Conservation (phyloP, 1,139 yeast genomes). For the Yamadazyma membranifaciens region DNA sequence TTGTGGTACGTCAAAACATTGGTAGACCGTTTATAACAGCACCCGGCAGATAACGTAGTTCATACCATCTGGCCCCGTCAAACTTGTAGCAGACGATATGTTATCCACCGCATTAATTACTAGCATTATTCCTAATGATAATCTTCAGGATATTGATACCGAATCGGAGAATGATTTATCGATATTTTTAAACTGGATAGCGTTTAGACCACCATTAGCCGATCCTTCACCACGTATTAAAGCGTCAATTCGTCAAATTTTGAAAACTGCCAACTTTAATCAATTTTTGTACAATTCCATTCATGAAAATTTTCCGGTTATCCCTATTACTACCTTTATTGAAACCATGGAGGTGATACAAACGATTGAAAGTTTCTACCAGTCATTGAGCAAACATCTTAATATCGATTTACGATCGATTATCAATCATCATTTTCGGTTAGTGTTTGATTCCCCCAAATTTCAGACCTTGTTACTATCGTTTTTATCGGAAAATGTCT, state of each 20-base stretch:
- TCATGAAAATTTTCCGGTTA: constrained; percentile 10
- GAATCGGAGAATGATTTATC: constrained; percentile 46
- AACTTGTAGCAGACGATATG: constrained; percentile 1
- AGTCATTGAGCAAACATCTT: constrained; percentile 10
- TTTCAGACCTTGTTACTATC: constrained; percentile 12
- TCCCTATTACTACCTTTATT: constrained; percentile 8
- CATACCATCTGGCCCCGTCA: too few species aligned
- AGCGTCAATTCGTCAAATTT: constrained; percentile 38
- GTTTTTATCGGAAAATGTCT: constrained; percentile 12
- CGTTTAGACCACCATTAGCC: constrained; percentile 14
- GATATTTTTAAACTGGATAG: constrained; percentile 38
- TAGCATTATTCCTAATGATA: constrained; percentile 12
- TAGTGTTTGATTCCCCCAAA: constrained; percentile 3
- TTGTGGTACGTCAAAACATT: too few species aligned
- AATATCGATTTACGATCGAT: constrained; percentile 10
- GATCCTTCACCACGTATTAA: constrained; percentile 39
- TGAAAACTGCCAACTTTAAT: constrained; percentile 29
- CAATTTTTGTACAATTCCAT: constrained; percentile 36
- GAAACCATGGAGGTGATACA: constrained; percentile 15
- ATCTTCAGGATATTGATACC: constrained; percentile 6
- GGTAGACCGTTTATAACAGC: too few species aligned
- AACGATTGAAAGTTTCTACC: constrained; percentile 15
- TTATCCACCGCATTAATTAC: constrained; percentile 5
- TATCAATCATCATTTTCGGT: constrained; percentile 13
- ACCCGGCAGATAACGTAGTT: too few species aligned